Percentiles rank a stretch among this genome's conserved stretches.
Conservation (phyloP, 2,329 filamentous ascomycete species). For the Diaporthe sp. region DNA sequence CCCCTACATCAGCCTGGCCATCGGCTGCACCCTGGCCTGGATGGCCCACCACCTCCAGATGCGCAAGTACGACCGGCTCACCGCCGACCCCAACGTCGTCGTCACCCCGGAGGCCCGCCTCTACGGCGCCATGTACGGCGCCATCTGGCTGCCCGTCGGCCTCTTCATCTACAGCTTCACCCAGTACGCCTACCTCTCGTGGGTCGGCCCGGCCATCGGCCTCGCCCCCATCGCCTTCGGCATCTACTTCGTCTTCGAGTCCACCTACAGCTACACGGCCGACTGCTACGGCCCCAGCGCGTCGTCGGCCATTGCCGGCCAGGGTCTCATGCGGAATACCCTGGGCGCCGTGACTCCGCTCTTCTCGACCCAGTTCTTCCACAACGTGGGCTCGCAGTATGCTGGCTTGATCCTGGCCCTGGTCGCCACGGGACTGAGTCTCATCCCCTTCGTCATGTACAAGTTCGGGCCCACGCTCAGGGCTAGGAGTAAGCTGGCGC, state of each 20-base stretch:
- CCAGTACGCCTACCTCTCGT: slow-evolving; percentile 62
- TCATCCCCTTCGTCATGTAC: slow-evolving; percentile 59
- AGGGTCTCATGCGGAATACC: slow-evolving; percentile 66
- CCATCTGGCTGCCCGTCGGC: slow-evolving; percentile 61
- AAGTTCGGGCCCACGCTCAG: slow-evolving; percentile 56
- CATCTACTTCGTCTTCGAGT: slow-evolving; percentile 63
- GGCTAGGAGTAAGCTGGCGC: slow-evolving; percentile 55
- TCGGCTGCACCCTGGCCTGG: slow-evolving; percentile 64
- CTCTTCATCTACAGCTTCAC: slow-evolving; percentile 69
- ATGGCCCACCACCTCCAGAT: slow-evolving; percentile 63
- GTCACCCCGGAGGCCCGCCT: slow-evolving; percentile 61
- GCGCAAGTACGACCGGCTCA: slow-evolving; percentile 59
- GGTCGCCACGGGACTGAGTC: slow-evolving; percentile 54
- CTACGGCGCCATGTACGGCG: slow-evolving; percentile 63
- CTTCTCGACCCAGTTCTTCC: slow-evolving; percentile 66
- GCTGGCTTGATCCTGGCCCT: slow-evolving; percentile 64
- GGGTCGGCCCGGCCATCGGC: slow-evolving; percentile 64
- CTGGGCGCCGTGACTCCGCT: slow-evolving; percentile 66
- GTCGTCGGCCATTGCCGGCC: slow-evolving; percentile 59
- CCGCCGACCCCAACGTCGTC: slow-evolving; percentile 53
- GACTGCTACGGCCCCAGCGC: slow-evolving; percentile 64
- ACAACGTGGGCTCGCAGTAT: slow-evolving; percentile 66
- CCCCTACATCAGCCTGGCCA: slow-evolving; percentile 64
- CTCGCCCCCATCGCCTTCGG: slow-evolving; percentile 65
- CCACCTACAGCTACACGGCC: slow-evolving; percentile 62